Base-by-base conservation (phyloP, 441 rosid genomes). In the Pelargonium fulgidum region DNA sequence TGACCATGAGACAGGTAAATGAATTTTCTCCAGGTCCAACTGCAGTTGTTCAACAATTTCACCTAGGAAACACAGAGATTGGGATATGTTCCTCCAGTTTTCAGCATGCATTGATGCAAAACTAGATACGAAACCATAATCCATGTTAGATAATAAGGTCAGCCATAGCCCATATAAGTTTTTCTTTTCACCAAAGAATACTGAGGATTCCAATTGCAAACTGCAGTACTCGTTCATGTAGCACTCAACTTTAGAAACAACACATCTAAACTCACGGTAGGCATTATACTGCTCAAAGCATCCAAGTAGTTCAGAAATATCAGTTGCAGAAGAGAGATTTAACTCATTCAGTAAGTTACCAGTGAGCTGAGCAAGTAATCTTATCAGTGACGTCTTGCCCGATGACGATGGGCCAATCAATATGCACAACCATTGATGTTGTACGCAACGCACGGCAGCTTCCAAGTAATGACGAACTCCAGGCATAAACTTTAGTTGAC, bases 271-370 rank as follows among this genome's bases (percentile, higher is more conserved):
- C 80, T 82, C 83, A 64, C 94, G 89, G 68, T 81, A 85, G 22
- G 91, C 89, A 75, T 89, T 85, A 76, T 87, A 92, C 73, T 94
- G 99, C 86, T 94, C 99, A 81, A 94, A 94, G 83, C 96, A 85
- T 75, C 99, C 99, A 67, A 94, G 92, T 70, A 94, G 78, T 74
- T 94, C 99, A 62, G 98, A 94, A 72, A 91, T 90, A 78, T 94
- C 99, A 67, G 99, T 87, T 8, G 93, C 89, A 68, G 98, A 81
- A 52, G 99, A 92, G 76, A 94, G 96, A 84, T 82, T 87, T 69
- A 94, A 61, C 76, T 94, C 99, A 72, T 90, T 84, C 41, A 94
- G 83, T 29, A 76, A 72, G 70, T 86, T 92, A 68, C 99, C 96
- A 14, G 91, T 84, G 71, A 94, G 89, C 69, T 86, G 87, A 72